A percentile compares a stretch with the other conserved stretches of the same genome.
These are phyloP conservation scores for Saccharomycopsis capsularis DNA, from an alignment of 805 yeast species.

Conservation along the genomic window DNA sequence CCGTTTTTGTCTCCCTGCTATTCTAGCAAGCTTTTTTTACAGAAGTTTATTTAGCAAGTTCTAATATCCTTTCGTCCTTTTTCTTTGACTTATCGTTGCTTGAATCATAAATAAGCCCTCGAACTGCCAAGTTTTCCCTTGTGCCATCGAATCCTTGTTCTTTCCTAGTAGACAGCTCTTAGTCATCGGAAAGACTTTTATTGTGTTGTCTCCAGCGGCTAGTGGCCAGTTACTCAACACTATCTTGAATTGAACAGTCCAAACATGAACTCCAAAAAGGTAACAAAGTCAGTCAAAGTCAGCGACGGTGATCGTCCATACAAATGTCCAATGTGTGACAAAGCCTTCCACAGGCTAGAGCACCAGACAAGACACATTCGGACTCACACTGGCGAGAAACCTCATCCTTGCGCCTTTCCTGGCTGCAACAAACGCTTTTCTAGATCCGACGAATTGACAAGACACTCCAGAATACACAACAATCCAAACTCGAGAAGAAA, in stretches of 20 bases:
- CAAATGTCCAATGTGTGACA: conserved; percentile 66
- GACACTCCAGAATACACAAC: conserved; percentile 67
- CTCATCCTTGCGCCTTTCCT: conserved; percentile 67
- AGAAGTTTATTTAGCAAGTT: too few species aligned
- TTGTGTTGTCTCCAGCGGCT: too few species aligned
- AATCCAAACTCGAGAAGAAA: conserved; percentile 64
- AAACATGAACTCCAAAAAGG: conserved; percentile 3
- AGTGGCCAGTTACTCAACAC: too few species aligned
- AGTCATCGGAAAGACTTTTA: too few species aligned
- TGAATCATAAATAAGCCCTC: too few species aligned
- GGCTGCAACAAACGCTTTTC: conserved; percentile 64
- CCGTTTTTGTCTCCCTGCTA: neutral
- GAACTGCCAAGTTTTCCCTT: too few species aligned
- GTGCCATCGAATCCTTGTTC: too few species aligned
- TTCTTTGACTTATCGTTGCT: too few species aligned
- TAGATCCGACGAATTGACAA: conserved; percentile 65
- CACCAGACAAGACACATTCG: conserved; percentile 75
- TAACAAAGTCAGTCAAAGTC: conserved; percentile 1
- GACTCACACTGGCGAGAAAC: conserved; percentile 78
- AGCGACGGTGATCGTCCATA: conserved; percentile 46
- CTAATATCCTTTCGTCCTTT: too few species aligned
- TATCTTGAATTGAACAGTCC: too few species aligned
- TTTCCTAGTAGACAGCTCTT: too few species aligned
- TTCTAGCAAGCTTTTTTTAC: neutral
- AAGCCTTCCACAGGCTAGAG: conserved; percentile 69